These are phyloP conservation scores for Tylopilus orsonianus DNA, from an alignment of 1,284 basidiomycete species.

Conservation along the genomic window DNA sequence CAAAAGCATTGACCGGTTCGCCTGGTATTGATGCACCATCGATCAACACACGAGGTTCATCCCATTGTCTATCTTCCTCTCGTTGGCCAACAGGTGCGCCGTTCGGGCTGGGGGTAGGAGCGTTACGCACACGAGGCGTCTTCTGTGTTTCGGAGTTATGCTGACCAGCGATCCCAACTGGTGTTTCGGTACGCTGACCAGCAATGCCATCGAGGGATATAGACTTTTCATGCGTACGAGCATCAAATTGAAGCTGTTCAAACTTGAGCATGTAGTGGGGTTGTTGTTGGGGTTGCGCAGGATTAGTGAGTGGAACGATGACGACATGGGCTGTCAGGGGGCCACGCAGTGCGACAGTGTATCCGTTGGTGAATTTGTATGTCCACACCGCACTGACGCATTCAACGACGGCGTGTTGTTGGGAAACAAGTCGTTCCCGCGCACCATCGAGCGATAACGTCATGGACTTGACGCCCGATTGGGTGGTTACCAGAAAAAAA, in stretches of 20 bases:
- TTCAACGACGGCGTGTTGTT: constrained; percentile 60
- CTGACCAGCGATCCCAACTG: constrained; percentile 49
- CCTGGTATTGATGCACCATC: constrained; percentile 64
- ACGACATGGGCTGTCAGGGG: constrained; percentile 64
- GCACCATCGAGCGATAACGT: constrained; percentile 68
- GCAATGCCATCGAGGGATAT: constrained; percentile 59
- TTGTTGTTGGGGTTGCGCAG: constrained; percentile 24
- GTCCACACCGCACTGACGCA: constrained; percentile 72
- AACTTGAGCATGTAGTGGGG: constrained; percentile 49
- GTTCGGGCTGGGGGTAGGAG: constrained; percentile 42
- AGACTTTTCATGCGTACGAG: constrained; percentile 66
- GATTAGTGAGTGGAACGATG: constrained; percentile 35
- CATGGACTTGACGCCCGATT: constrained; percentile 80
- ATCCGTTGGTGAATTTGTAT: constrained; percentile 72
- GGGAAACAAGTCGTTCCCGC: constrained; percentile 53
- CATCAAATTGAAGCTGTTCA: constrained; percentile 68
- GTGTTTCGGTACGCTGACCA: constrained; percentile 45
- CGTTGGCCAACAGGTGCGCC: constrained; percentile 24
- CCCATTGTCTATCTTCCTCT: constrained; percentile 57
- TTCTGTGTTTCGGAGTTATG: constrained; percentile 43
- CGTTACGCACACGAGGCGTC: constrained; percentile 39
- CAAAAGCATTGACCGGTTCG: constrained; percentile 81
- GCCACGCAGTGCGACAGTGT: constrained; percentile 69
- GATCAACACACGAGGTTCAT: constrained; percentile 58
- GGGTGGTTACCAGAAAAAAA: constrained; percentile 77